Evolutionary conservation across 768 basidiomycete species (phyloP).

Genomic region (Termitomyces titanicus): DNA sequence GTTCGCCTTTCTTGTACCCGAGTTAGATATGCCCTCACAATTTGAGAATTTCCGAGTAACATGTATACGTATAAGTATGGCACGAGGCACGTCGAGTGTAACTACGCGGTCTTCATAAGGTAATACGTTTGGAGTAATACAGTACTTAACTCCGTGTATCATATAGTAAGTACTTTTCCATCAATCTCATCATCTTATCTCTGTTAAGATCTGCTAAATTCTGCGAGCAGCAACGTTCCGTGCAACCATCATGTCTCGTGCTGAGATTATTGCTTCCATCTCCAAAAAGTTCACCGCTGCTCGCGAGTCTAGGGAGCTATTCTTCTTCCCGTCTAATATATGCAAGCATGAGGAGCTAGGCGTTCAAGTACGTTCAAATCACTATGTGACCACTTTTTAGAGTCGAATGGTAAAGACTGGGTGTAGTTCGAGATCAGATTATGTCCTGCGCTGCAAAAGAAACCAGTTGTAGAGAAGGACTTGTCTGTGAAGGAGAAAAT

Average conservation of each 20-base stretch:
- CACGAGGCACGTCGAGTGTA: no score
- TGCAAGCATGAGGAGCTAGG: slow-evolving; percentile 57
- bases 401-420: neutral
- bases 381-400: neutral
- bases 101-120: no score
- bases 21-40: slow-evolving; percentile 3
- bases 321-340: slow-evolving; percentile 76
- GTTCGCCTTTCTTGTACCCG: slow-evolving; percentile 9
- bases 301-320: slow-evolving; percentile 57
- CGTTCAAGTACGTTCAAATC: slow-evolving; percentile 47
- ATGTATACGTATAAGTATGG: no score
- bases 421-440: slow-evolving; percentile 80
- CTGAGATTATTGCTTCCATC: slow-evolving; percentile 54
- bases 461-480: slow-evolving; percentile 41
- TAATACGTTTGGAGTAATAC: no score
- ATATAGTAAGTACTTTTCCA: no score
- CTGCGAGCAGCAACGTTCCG: no score
- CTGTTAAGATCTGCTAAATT: neutral
- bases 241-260: slow-evolving; percentile 27
- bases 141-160: no score
- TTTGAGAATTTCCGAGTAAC: slow-evolving; percentile 1
- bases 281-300: slow-evolving; percentile 57
- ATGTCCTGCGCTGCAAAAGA: slow-evolving; percentile 83
- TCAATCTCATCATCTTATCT: neutral
- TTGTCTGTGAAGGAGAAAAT: slow-evolving; percentile 21